Evolutionary conservation across 2,329 filamentous ascomycete species (phyloP).

Genomic region (Colletotrichum destructivum): DNA sequence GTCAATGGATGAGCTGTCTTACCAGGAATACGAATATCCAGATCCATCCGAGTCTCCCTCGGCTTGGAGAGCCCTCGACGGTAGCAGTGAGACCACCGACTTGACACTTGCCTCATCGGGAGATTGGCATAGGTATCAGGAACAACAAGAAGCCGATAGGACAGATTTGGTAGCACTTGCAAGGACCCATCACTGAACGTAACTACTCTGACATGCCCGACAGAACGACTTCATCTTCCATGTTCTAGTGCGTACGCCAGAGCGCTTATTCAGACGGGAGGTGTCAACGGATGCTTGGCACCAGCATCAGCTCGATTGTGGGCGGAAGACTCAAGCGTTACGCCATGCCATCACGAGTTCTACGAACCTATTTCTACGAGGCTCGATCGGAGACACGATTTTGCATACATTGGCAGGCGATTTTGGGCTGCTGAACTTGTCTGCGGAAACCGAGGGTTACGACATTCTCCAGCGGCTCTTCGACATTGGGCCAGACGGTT

Average conservation of each 20-base stretch:
- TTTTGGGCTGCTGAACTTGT: conserved; percentile 10
- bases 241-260: conserved; percentile 11
- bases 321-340: conserved; percentile 11
- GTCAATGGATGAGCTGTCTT: neutral
- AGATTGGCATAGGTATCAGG: neutral
- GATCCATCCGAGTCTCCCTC: neutral
- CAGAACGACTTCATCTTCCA: conserved; percentile 9
- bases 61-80: neutral
- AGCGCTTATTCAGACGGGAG: conserved; percentile 7
- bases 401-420: conserved; percentile 5
- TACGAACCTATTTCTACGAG: conserved; percentile 4
- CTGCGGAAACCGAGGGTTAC: conserved; percentile 5
- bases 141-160: neutral
- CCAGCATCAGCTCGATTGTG: conserved; percentile 7
- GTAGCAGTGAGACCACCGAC: neutral
- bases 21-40: neutral
- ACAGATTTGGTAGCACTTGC: neutral
- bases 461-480: conserved; percentile 7
- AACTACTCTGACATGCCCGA: neutral
- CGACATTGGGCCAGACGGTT: neutral
- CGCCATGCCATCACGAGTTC: neutral
- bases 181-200: neutral
- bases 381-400: conserved; percentile 9
- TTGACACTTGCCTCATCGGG: neutral
- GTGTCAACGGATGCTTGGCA: conserved; percentile 3